Conservation (phyloP, 768 basidiomycete genomes). For the Dacryopinax spathularia region DNA sequence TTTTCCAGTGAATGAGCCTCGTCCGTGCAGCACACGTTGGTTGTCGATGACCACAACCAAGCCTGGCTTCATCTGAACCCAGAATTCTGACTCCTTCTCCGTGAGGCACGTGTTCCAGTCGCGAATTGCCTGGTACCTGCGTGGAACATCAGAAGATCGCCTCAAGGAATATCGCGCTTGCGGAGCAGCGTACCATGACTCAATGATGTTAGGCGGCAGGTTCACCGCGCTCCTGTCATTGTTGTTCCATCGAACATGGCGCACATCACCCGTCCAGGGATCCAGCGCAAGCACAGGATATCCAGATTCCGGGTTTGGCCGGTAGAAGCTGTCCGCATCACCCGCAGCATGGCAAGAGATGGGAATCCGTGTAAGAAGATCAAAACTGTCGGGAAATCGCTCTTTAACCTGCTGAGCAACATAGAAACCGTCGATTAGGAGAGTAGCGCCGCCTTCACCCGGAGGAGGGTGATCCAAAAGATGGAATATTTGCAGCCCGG, state of each 20-base stretch:
- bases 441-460: slow-evolving; percentile 69
- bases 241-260: slow-evolving; percentile 85
- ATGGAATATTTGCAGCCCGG: slow-evolving; percentile 93
- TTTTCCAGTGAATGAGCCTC: slow-evolving; percentile 77
- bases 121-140: slow-evolving; percentile 66
- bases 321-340: slow-evolving; percentile 31
- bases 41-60: slow-evolving; percentile 85
- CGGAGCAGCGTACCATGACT: slow-evolving; percentile 47
- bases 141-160: background rate
- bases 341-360: slow-evolving; percentile 85
- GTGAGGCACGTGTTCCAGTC: slow-evolving; percentile 63
- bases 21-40: slow-evolving; percentile 84
- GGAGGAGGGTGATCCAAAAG: slow-evolving; percentile 66
- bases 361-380: slow-evolving; percentile 47
- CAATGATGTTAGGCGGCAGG: slow-evolving; percentile 45
- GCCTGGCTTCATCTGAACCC: slow-evolving; percentile 79
- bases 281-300: slow-evolving; percentile 67
- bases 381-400: slow-evolving; percentile 56
- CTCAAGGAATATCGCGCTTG: background rate
- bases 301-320: slow-evolving; percentile 37
- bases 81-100: slow-evolving; percentile 74
- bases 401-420: slow-evolving; percentile 66
- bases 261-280: slow-evolving; percentile 39
- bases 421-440: slow-evolving; percentile 95
- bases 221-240: slow-evolving; percentile 79